Evolutionary conservation across 768 basidiomycete species (phyloP).

Genomic region (Kwoniella dejecticola): DNA sequence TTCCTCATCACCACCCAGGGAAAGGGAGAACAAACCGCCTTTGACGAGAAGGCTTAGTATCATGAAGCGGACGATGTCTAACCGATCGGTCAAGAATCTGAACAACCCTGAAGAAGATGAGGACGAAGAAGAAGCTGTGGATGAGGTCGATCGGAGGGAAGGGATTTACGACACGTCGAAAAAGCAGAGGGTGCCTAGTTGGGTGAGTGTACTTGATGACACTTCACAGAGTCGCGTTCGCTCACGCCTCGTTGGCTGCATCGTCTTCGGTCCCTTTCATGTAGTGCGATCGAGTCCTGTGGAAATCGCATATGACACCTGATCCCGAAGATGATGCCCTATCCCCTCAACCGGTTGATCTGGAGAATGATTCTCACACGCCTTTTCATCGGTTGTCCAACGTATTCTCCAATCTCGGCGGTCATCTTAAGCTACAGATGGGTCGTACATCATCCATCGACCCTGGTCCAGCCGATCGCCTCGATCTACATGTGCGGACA

Average conservation of each 20-base stretch:
- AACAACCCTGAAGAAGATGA: slow-evolving; percentile 7
- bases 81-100: slow-evolving; percentile 14
- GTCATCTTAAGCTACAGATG: slow-evolving; percentile 30
- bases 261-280: neutral
- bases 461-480: slow-evolving; percentile 27
- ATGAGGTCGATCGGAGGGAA: slow-evolving; percentile 43
- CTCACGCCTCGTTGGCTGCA: too few species aligned
- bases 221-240: neutral
- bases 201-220: slow-evolving; percentile 49
- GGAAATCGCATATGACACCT: slow-evolving; percentile 49
- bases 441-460: slow-evolving; percentile 34
- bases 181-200: slow-evolving; percentile 55
- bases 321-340: slow-evolving; percentile 24
- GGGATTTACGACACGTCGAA: slow-evolving; percentile 55
- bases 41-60: slow-evolving; percentile 24
- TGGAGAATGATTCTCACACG: slow-evolving; percentile 8
- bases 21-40: neutral
- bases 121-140: slow-evolving; percentile 32
- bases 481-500: slow-evolving; percentile 14
- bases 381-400: slow-evolving; percentile 25
- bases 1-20: slow-evolving; percentile 6
- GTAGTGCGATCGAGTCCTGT: slow-evolving; percentile 55
- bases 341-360: neutral
- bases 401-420: slow-evolving; percentile 34
- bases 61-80: slow-evolving; percentile 43